These are phyloP conservation scores for Dryadomyces sulphureus DNA, from an alignment of 2,329 filamentous ascomycete species.

Conservation along the genomic window DNA sequence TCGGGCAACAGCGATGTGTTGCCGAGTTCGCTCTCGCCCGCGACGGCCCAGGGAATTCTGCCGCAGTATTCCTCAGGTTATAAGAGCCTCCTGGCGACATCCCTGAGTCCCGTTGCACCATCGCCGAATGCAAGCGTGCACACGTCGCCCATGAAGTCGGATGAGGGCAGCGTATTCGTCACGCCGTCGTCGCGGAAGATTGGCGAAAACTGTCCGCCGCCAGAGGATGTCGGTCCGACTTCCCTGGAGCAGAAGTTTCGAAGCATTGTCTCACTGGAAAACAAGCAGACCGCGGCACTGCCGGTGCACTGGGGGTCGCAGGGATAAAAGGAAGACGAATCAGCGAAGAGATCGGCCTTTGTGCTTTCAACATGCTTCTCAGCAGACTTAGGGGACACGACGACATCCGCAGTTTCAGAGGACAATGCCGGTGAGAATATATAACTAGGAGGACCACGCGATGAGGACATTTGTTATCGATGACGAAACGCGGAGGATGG, in stretches of 20 bases:
- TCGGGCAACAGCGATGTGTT: slow-evolving; percentile 20
- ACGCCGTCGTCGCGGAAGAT: slow-evolving; percentile 17
- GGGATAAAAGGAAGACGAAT: neutral
- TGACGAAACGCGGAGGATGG: neutral
- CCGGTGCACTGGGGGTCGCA: slow-evolving; percentile 6
- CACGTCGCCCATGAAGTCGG: slow-evolving; percentile 8
- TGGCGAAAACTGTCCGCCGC: slow-evolving; percentile 29
- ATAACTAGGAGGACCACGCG: neutral
- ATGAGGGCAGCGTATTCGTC: slow-evolving; percentile 8
- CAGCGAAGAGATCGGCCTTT: neutral
- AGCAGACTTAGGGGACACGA: neutral
- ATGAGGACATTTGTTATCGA: neutral
- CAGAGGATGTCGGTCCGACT: slow-evolving; percentile 11
- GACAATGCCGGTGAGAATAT: neutral
- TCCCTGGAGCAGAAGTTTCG: slow-evolving; percentile 17
- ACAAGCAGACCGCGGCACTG: slow-evolving; percentile 6
- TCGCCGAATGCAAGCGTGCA: slow-evolving; percentile 9
- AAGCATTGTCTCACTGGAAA: slow-evolving; percentile 7
- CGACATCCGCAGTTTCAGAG: neutral
- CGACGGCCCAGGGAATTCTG: slow-evolving; percentile 35
- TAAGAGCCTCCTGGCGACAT: slow-evolving; percentile 8
- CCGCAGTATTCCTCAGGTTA: slow-evolving; percentile 11
- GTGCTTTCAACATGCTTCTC: neutral
- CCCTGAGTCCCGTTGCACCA: slow-evolving; percentile 3
- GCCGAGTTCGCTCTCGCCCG: slow-evolving; percentile 31